Percentiles rank a stretch among this genome's conserved stretches.
Conservation (phyloP, 2,329 filamentous ascomycete genomes). For the Aaosphaeria arxii region DNA sequence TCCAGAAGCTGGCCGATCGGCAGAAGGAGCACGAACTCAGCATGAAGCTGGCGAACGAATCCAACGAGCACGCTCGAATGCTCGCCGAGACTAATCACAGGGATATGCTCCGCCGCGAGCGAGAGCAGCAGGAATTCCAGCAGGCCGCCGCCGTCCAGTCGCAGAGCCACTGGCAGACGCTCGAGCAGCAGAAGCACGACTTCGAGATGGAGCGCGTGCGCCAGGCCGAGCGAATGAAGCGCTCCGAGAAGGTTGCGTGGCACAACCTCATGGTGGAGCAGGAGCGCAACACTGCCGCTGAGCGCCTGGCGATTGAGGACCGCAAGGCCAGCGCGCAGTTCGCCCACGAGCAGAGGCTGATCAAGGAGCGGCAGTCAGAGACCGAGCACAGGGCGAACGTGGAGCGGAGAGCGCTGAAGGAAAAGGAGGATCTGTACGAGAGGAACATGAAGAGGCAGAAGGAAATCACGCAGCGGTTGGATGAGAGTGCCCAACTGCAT, state of each 20-base stretch:
- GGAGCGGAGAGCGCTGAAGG: constrained; percentile 25
- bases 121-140: constrained; percentile 24
- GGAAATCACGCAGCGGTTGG: constrained; percentile 23
- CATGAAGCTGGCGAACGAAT: constrained; percentile 23
- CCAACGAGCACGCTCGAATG: constrained; percentile 23
- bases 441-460: constrained; percentile 31
- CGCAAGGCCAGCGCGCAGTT: constrained; percentile 12
- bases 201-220: constrained; percentile 28
- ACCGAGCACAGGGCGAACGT: constrained; percentile 22
- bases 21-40: constrained; percentile 30
- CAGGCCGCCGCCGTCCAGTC: constrained; percentile 16
- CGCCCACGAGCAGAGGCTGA: constrained; percentile 16
- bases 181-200: constrained; percentile 30
- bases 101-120: constrained; percentile 22
- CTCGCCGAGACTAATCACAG: constrained; percentile 27
- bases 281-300: constrained; percentile 21
- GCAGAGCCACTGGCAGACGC: constrained; percentile 15
- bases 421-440: constrained; percentile 33
- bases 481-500: constrained; percentile 31
- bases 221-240: constrained; percentile 29
- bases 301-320: constrained; percentile 20
- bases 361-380: constrained; percentile 21
- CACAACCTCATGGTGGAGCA: constrained; percentile 27
- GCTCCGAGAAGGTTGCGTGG: constrained; percentile 26
- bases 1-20: constrained; percentile 26